Evolutionary conservation across 495 filamentous ascomycete species (phyloP), one percentile per base, ranked within the genome.

Genomic region (Penicillium dipodomyicola): DNA sequence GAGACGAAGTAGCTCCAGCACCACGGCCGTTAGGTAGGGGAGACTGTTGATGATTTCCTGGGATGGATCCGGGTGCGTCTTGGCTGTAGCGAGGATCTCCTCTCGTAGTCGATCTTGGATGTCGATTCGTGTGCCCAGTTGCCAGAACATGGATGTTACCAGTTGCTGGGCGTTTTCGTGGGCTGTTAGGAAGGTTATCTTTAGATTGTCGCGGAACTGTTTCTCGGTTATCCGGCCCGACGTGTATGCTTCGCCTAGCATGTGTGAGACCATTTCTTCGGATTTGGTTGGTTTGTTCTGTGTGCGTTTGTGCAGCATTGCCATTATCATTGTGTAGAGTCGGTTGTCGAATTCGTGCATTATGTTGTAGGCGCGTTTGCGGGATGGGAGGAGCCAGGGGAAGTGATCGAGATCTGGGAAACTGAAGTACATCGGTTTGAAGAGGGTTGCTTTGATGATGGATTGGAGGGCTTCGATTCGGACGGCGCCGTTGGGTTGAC

Each of bases 371-470:
- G 64, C 71, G 0, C 45, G 30, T 42, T 59, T 56, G 17, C 72
- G 68, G 5, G 61, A 66, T 12, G 27, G 57, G 22, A 74, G 62
- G n/a, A 69, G 22, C 22, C 37, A 49, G 5, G 64, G 64, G 49
- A 66, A 68, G 27, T 60, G 56, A 19, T 76, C 72, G 0, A 74
- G 65, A 19, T 70, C 61, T 3, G 73, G 73, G 52, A 75, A 75
- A 55, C 68, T 74, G 50, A 76, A 67, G 61, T 61, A 75, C 7
- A 74, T 52, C 1, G 72, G 73, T 39, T 72, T 72, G 65, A 75
- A 77, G 17, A 72, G 70, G 11, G 57, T 65, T 37, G 60, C 62
- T 53, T 68, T 68, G 37, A 68, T 68, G 40, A 66, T 65, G 7
- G 63, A 61, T 46, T 68, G 65, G 33, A 68, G 63, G n/a, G 60